Evolutionary conservation across 1,139 yeast genomes (phyloP).

Genomic region (Geotrichum reessii): DNA sequence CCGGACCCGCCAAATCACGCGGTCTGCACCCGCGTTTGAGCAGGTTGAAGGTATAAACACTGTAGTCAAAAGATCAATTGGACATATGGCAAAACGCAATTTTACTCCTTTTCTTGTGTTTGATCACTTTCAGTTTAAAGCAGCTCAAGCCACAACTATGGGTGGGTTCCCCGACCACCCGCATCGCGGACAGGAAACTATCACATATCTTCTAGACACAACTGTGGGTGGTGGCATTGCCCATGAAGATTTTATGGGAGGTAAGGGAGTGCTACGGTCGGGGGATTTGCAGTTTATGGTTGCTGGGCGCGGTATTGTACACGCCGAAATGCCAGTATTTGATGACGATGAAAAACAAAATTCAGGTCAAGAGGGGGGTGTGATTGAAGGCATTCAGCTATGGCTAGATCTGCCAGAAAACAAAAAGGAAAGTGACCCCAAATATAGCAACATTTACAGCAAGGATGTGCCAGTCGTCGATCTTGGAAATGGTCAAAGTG

Average conservation of each 20-base stretch:
- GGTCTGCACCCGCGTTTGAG: conserved; percentile 36
- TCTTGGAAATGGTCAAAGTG: background rate
- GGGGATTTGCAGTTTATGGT: conserved; percentile 95
- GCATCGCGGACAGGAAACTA: conserved; percentile 86
- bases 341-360: too few relatives aligned
- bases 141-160: conserved; percentile 53
- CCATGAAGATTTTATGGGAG: conserved; percentile 88
- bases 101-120: conserved; percentile 80
- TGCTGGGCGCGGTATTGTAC: conserved; percentile 85
- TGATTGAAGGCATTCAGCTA: background rate
- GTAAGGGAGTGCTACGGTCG: conserved; percentile 66
- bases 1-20: too few relatives aligned
- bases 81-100: conserved; percentile 58
- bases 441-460: background rate
- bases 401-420: background rate
- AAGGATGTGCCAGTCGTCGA: background rate
- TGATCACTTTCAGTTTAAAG: conserved; percentile 78
- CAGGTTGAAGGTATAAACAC: conserved; percentile 93
- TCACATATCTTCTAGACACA: conserved; percentile 69
- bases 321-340: conserved; percentile 78
- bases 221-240: conserved; percentile 73
- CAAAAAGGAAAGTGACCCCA: background rate
- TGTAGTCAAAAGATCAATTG: conserved; percentile 73
- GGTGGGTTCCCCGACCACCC: conserved; percentile 95
- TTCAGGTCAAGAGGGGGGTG: background rate